Percentiles rank a stretch among this genome's conserved stretches.
Conservation (phyloP, 305 asterid species). For the Solanum hybrid region DNA sequence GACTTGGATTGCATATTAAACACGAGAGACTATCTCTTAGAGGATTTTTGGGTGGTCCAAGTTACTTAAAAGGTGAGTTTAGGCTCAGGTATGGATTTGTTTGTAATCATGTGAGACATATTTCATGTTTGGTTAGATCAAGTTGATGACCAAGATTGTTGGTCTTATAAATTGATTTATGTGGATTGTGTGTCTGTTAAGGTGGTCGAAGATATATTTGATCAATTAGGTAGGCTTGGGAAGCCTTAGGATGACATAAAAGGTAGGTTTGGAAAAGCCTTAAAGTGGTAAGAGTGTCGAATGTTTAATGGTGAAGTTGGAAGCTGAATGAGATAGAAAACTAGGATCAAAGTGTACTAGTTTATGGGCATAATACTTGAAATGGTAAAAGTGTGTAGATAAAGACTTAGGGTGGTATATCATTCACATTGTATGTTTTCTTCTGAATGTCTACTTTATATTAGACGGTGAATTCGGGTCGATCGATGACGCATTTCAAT, state of each 20-base stretch:
- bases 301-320: background rate
- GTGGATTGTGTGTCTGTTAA: background rate
- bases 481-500: background rate
- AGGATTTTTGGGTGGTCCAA: background rate
- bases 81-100: background rate
- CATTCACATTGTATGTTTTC: too few species aligned
- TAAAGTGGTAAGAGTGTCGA: background rate
- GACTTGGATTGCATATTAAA: background rate
- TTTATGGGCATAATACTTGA: background rate
- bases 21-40: background rate
- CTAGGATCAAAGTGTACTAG: background rate
- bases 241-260: background rate
- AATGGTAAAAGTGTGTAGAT: background rate
- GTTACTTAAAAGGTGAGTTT: background rate
- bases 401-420: background rate
- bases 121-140: background rate
- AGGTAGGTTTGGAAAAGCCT: background rate
- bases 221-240: background rate
- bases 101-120: background rate
- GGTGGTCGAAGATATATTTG: background rate
- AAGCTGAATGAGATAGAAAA: background rate
- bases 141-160: background rate
- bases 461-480: too few species aligned
- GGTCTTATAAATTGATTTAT: too few species aligned
- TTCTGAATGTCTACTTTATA: too few species aligned